Base-by-base conservation (phyloP, 2,329 filamentous ascomycete species). In the Hymenoscyphus occultus region DNA sequence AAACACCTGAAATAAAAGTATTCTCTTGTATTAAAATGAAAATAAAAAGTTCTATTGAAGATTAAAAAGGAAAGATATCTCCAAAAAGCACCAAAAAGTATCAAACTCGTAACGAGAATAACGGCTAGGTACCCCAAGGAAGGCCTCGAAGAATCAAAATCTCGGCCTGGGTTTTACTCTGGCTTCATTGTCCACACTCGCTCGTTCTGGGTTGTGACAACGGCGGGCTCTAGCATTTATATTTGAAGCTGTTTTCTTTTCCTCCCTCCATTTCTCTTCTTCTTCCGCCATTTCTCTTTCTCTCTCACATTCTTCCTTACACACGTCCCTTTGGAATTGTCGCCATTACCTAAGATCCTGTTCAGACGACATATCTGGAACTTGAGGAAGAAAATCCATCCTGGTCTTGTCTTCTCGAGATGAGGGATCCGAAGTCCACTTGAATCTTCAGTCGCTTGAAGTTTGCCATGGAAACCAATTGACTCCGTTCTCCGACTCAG, bases 101-200 rank as follows among this genome's bases (percentile, higher is more conserved):
- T 72, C 69, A 71, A 68, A 69, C 73, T 72, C 74, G 69, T 67
- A n/a, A 68, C 28, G 72, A 74, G 71, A 64, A 63, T 65, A 64
- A 69, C 65, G 68, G 69, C 32, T 60, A 71, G 71, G 69, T 16
- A 70, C 66, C 59, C 64, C 40, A 70, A 69, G 75, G 74, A 74
- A 72, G 71, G 74, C 73, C 71, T 74, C 72, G 73, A 75, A 74
- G 73, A 75, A 74, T 74, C 72, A 74, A 72, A 72, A 74, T 74
- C 71, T 69, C 67, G 70, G 74, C 72, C 73, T 63, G 71, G 65
- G 77, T 67, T 81, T 77, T 75, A 62, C 76, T 84, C 77, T 84
- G 80, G 82, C 82, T 84, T 83, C 82, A 77, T 73, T 80, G 80
- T 84, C 82, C 81, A 84, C 82, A 84, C 82, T 80, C 77, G 78